Conservation (phyloP, 768 basidiomycete genomes). For the Rhodosporidiobolus sp. region DNA sequence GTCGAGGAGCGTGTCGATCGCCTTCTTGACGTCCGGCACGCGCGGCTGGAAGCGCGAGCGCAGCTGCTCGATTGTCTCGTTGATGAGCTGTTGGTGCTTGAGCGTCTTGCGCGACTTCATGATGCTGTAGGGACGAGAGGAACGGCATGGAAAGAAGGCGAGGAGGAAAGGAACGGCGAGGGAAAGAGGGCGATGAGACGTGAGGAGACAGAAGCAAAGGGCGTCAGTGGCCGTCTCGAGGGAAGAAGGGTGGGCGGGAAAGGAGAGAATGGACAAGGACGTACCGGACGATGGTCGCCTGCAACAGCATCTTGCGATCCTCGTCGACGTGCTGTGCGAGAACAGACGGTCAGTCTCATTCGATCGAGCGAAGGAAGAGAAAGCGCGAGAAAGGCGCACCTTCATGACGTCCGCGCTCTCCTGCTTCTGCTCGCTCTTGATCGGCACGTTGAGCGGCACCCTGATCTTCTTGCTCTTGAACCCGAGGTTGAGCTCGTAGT, state of each 20-base stretch:
- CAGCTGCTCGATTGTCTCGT: constrained; percentile 85
- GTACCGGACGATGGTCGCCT: constrained; percentile 50
- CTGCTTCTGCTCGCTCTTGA: constrained; percentile 90
- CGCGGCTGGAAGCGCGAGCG: constrained; percentile 84
- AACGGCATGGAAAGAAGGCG: constrained; percentile 17
- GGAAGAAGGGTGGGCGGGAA: too few relatives aligned
- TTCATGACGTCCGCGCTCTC: constrained; percentile 85
- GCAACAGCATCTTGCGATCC: constrained; percentile 93
- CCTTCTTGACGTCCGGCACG: constrained; percentile 93
- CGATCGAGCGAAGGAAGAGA: background rate
- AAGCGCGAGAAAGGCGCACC: constrained; percentile 49
- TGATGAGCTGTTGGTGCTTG: constrained; percentile 86
- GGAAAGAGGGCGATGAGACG: too few relatives aligned
- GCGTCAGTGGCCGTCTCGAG: too few relatives aligned
- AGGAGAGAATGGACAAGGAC: background rate
- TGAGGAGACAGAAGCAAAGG: too few relatives aligned
- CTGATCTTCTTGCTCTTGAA: constrained; percentile 50
- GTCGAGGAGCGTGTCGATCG: constrained; percentile 86
- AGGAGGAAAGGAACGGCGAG: background rate
- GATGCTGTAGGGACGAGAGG: constrained; percentile 57
- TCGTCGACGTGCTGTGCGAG: constrained; percentile 65
- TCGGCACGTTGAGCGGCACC: constrained; percentile 58
- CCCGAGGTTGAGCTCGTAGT: constrained; percentile 84
- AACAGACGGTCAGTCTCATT: background rate
- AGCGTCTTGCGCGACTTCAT: constrained; percentile 95